phyloP scores from a whole-genome alignment of 768 basidiomycete genomes.

The Boletus vermiculosoides region DNA sequence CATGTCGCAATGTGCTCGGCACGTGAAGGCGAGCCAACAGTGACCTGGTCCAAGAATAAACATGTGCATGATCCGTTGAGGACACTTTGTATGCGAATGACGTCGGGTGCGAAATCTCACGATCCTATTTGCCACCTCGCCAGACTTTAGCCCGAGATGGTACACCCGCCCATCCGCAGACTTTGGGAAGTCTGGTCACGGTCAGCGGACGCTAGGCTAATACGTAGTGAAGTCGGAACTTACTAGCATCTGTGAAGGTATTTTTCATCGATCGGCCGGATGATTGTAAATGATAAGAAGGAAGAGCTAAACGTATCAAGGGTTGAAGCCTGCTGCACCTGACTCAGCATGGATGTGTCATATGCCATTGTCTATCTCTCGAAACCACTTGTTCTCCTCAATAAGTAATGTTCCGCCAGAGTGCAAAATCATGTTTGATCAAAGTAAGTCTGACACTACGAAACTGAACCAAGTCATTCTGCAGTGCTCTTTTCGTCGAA shows the following conservation, averaged over 20 bases:
- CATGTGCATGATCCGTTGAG: background rate
- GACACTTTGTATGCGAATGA: background rate
- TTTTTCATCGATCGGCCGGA: constrained; percentile 51
- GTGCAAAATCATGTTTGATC: too few species aligned
- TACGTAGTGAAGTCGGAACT: constrained; percentile 28
- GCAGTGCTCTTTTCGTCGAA: too few species aligned
- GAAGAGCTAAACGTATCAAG: background rate
- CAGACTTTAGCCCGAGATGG: constrained; percentile 70
- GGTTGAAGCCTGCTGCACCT: background rate
- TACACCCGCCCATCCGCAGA: constrained; percentile 74
- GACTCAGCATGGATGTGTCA: constrained; percentile 14
- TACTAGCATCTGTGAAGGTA: constrained; percentile 64
- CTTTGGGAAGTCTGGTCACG: constrained; percentile 64
- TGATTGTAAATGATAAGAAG: constrained; percentile 2
- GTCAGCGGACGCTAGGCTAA: background rate
- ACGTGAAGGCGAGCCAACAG: constrained; percentile 72
- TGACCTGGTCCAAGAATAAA: constrained; percentile 45
- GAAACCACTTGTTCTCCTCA: background rate
- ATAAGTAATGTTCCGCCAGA: background rate
- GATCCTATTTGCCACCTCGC: constrained; percentile 81
- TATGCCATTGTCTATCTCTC: background rate
- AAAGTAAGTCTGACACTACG: background rate
- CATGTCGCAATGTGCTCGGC: constrained; percentile 56
- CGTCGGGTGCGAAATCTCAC: constrained; percentile 37
- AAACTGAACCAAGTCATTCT: background rate